Percentiles rank a stretch among this genome's conserved stretches.
Evolutionary conservation across 495 filamentous ascomycete genomes (phyloP).

Genomic region (Paragyromitra xinjiangensis): DNA sequence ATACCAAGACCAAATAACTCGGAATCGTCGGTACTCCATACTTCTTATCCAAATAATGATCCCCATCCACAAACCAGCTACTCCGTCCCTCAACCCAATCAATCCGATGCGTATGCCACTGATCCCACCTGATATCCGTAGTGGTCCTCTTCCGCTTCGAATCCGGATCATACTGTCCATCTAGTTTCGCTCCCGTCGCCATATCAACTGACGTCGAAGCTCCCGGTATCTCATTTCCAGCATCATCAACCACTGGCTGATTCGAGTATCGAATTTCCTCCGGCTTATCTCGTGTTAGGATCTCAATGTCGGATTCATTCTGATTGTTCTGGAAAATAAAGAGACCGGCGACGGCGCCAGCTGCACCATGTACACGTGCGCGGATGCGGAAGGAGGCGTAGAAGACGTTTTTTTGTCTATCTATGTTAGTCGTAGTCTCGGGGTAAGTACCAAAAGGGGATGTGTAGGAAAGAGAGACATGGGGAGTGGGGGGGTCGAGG

Average conservation of each 20-base stretch:
- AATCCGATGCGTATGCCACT: conserved; percentile 75
- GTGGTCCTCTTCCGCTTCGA: background rate
- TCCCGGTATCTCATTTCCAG: conserved; percentile 62
- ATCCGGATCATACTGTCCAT: conserved; percentile 24
- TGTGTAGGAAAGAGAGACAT: background rate
- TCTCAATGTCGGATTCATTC: conserved; percentile 81
- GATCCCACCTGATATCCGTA: conserved; percentile 40
- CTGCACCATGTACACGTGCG: conserved; percentile 64
- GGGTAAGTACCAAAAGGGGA: background rate
- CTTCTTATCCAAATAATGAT: conserved; percentile 66
- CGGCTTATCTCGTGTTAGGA: conserved; percentile 69
- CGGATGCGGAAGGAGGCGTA: conserved; percentile 65
- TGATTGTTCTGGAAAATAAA: conserved; percentile 72
- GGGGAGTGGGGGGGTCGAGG: background rate
- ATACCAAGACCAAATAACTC: conserved; percentile 66
- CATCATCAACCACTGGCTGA: conserved; percentile 65
- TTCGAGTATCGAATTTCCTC: conserved; percentile 75
- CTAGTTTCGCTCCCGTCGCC: conserved; percentile 17
- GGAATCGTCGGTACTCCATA: conserved; percentile 71
- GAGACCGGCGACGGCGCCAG: conserved; percentile 73
- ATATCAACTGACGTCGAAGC: conserved; percentile 58
- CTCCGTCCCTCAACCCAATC: conserved; percentile 72
- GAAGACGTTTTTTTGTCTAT: conserved; percentile 50
- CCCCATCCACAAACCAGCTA: conserved; percentile 74
- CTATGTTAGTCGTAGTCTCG: background rate